Base-by-base conservation (phyloP, 2,329 filamentous ascomycete species). In the Cytospora chrysosperma region DNA sequence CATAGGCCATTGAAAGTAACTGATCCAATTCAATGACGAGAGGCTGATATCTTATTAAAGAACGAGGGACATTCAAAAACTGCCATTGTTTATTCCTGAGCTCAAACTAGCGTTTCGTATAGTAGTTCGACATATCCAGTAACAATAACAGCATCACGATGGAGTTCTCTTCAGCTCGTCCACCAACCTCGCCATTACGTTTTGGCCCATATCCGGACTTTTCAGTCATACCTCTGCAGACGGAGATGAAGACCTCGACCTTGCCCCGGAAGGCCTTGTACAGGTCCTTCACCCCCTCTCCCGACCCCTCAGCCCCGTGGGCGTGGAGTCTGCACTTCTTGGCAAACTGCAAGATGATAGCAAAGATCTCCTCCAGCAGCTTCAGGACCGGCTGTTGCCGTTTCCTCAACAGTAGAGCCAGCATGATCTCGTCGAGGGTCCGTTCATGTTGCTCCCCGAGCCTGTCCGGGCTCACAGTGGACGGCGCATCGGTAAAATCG, bases 351-450 rank as follows among this genome's bases (percentile, higher is more conserved):
- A 97, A 77, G n/a, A 96, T 83, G 0, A 85, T 75, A 1, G 81
- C 79, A 67, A 96, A 94, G 1, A 94, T 90, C 21, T 90, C 88
- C 65, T 96, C 90, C 0, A 97, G 77, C 0, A 96, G 77, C 47
- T 83, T 84, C 67, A 93, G 79, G 0, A 93, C 85, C 1, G 91
- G 88, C 64, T 86, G 81, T 73, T 96, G 92, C 40, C 90, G 82
- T 70, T 90, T 91, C 64, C 90, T 84, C 3, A 96, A 78, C 17
- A 97, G 82, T 0, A 95, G 78, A 0, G 86, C 85, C 66, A 87
- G 85, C 77, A 93, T 85, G 54, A 96, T 92, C 57, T 86, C 82
- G 71, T 96, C 89, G 2, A 97, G 80, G 9, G 88, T 84, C 37
- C 84, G 80, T 66, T 93, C 88, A 69, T 96, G 92, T 27, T 88